Base-by-base conservation (phyloP, 129 eudicot genomes). In the Saposhnikovia divaricata region DNA sequence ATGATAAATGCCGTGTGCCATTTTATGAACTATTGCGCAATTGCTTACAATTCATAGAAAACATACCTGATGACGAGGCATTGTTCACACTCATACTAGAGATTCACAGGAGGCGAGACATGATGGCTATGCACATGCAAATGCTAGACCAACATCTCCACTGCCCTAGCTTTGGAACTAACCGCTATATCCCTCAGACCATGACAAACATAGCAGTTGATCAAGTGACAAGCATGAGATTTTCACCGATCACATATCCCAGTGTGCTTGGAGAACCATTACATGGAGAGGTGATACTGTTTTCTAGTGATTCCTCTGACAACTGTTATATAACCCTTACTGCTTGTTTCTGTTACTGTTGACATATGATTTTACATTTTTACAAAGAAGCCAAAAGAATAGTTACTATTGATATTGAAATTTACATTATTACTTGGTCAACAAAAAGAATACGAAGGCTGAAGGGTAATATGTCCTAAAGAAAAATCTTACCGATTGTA, bases 101-200 rank as follows among this genome's bases (percentile, higher is more conserved):
- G 89, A 90, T 95, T 65, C 98, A 95, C 44, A 82, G 95, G 82
- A 89, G 97, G 85, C 84, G 97, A 80, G 98, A 95, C 85, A 89
- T 90, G 94, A 90, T 95, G 97, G 97, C 98, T 72, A 90, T 88
- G 89, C 97, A 92, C 85, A 95, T 95, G 98, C 96, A 87, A 82
- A 95, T 95, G 98, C 81, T 95, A 81, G 98, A 95, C 85, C 97
- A 92, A 75, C 98, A 95, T 87, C 91, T 95, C 55, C 98, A 95
- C 71, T 95, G 98, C 85, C 97, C 98, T 50, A 85, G 97, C 23
- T 95, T 92, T 84, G 98, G 98, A 66, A 92, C 92, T 25, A 92
- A 90, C 53, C 89, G 98, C 59, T 90, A 92, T 85, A 75, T 95
- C 74, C 84, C 96, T 69, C 98, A 88, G 83, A 90, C 89, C 73